These are phyloP conservation scores for Colletotrichum orchidophilum DNA, from an alignment of 2,329 filamentous ascomycete genomes.

Conservation along the genomic window DNA sequence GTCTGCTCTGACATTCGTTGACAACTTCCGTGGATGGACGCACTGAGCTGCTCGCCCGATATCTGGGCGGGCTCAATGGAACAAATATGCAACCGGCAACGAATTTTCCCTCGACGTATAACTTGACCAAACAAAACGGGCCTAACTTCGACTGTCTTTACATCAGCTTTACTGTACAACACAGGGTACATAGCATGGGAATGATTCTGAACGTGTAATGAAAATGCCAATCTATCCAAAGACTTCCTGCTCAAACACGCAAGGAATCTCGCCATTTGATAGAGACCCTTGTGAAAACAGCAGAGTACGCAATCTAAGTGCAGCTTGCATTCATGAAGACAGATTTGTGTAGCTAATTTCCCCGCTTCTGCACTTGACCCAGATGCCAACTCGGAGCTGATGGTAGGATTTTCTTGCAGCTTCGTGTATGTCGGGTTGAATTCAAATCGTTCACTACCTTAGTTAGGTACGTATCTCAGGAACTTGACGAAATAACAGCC, in stretches of 20 bases:
- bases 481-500: too few species aligned
- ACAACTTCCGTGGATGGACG: constrained; percentile 77
- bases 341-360: too few species aligned
- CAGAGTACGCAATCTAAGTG: too few species aligned
- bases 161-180: background rate
- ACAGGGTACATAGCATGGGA: constrained; percentile 6
- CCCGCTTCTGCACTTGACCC: too few species aligned
- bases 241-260: background rate
- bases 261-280: background rate
- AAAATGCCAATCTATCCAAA: background rate
- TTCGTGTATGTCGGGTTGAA: too few species aligned
- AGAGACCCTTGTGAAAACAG: too few species aligned
- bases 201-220: constrained; percentile 1
- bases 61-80: background rate
- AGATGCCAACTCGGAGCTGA: too few species aligned
- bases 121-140: background rate
- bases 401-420: too few species aligned
- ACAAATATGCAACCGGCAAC: background rate
- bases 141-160: background rate
- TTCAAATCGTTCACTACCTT: too few species aligned
- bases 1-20: constrained; percentile 76
- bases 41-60: constrained; percentile 39
- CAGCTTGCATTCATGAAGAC: too few species aligned
- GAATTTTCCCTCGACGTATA: background rate
- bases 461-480: too few species aligned